These are phyloP conservation scores for Pharus latifolius DNA, from an alignment of 176 grass and related monocot genomes.

Conservation along the genomic window DNA sequence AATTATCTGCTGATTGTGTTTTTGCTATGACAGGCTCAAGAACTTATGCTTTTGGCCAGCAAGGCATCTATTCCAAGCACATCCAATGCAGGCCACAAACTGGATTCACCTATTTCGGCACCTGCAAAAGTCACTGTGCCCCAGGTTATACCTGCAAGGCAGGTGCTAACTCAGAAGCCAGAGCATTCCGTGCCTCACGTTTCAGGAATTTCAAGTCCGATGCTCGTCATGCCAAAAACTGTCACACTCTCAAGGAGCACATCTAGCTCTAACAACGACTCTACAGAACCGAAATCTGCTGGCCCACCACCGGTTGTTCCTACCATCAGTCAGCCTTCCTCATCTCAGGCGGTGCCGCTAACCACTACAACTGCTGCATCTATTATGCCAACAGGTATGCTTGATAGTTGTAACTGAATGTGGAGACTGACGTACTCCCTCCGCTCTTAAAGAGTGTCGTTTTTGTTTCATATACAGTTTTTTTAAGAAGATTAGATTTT, in stretches of 20 bases:
- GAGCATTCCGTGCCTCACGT: conserved; percentile 7
- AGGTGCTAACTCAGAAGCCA: conserved; percentile 14
- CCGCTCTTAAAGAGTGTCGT: too few species aligned
- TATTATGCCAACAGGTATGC: conserved; percentile 66
- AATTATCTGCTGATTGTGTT: conserved; percentile 1
- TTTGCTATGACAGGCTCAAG: conserved; percentile 41
- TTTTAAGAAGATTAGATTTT: too few species aligned
- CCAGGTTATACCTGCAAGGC: conserved; percentile 30
- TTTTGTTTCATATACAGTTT: too few species aligned
- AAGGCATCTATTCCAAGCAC: conserved; percentile 34
- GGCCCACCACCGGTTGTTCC: neutral
- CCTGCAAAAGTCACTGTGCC: conserved; percentile 20
- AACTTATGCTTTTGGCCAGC: conserved; percentile 64
- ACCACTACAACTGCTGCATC: conserved; percentile 13
- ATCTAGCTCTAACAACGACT: conserved; percentile 40
- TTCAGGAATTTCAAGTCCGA: conserved; percentile 27
- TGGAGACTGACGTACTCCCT: too few species aligned
- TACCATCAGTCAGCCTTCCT: conserved; percentile 17
- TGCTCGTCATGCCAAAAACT: conserved; percentile 14
- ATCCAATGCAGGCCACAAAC: neutral
- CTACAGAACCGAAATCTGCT: conserved; percentile 13
- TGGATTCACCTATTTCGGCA: neutral
- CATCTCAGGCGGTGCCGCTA: conserved; percentile 7
- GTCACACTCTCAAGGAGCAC: conserved; percentile 11
- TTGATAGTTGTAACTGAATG: too few species aligned